These are phyloP conservation scores for Suillus decipiens DNA, from an alignment of 768 basidiomycete genomes.

Conservation along the genomic window DNA sequence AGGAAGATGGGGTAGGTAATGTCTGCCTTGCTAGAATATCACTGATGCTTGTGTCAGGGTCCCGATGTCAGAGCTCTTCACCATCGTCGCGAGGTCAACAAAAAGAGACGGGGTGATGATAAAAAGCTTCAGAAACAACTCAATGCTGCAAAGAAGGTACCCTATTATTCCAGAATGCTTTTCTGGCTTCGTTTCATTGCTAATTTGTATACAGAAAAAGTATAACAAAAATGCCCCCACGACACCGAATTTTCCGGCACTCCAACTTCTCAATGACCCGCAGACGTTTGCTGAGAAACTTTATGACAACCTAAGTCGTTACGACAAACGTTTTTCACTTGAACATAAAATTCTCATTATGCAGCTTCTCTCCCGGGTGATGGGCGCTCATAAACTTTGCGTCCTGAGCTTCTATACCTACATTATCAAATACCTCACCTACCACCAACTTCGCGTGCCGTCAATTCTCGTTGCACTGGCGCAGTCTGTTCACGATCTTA, in stretches of 20 bases:
- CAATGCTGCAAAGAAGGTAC: slow-evolving; percentile 74
- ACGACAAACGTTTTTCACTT: slow-evolving; percentile 94
- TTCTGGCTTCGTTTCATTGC: slow-evolving; percentile 28
- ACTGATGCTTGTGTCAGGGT: slow-evolving; percentile 39
- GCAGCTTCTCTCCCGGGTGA: slow-evolving; percentile 93
- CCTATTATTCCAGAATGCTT: slow-evolving; percentile 8
- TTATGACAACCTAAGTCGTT: slow-evolving; percentile 76
- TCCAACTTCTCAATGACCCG: slow-evolving; percentile 92
- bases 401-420: slow-evolving; percentile 96
- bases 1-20: slow-evolving; percentile 48
- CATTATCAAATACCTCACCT: slow-evolving; percentile 89
- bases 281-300: slow-evolving; percentile 95
- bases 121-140: slow-evolving; percentile 76
- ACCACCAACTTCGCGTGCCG: slow-evolving; percentile 91
- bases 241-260: slow-evolving; percentile 81
- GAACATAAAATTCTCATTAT: slow-evolving; percentile 98
- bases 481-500: slow-evolving; percentile 92
- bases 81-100: slow-evolving; percentile 90
- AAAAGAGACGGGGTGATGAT: slow-evolving; percentile 83
- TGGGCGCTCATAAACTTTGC: slow-evolving; percentile 90
- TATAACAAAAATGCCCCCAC: slow-evolving; percentile 25
- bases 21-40: slow-evolving; percentile 10
- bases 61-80: slow-evolving; percentile 73
- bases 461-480: slow-evolving; percentile 92
- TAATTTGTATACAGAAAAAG: slow-evolving; percentile 40